Evolutionary conservation across 768 basidiomycete species (phyloP).

Genomic region (Tulasnella sp.): DNA sequence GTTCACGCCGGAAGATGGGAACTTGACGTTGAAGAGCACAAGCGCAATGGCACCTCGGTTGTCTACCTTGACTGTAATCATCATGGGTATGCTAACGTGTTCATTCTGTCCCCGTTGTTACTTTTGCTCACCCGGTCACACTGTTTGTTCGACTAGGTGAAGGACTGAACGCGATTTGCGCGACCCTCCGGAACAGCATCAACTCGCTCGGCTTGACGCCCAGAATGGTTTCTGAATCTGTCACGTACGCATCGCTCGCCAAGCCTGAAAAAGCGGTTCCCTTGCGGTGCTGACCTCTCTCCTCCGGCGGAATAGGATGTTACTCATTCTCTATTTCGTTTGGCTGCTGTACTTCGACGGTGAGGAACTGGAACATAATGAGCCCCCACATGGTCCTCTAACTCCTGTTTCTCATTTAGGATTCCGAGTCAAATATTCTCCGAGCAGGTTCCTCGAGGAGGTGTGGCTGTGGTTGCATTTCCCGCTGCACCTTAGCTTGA

Average conservation of each 20-base stretch:
- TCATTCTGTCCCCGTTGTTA: neutral
- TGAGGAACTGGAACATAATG: too few relatives aligned
- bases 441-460: neutral
- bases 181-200: neutral
- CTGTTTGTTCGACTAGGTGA: neutral
- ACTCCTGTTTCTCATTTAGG: neutral
- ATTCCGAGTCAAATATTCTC: neutral
- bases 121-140: neutral
- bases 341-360: conserved; percentile 9
- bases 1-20: conserved; percentile 10
- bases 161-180: neutral
- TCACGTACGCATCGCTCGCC: neutral
- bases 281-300: neutral
- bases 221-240: neutral
- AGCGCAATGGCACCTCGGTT: neutral
- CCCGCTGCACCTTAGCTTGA: conserved; percentile 10
- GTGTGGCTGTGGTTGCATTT: conserved; percentile 15
- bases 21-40: neutral
- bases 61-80: neutral
- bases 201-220: neutral
- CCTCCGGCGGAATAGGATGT: neutral
- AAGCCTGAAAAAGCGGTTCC: neutral
- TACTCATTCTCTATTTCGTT: conserved; percentile 13
- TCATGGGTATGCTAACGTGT: neutral
- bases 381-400: neutral